Percentiles rank a stretch among this genome's conserved stretches.
phyloP scores from a whole-genome alignment of 805 yeast species.

The Hanseniaspora clermontiae region DNA sequence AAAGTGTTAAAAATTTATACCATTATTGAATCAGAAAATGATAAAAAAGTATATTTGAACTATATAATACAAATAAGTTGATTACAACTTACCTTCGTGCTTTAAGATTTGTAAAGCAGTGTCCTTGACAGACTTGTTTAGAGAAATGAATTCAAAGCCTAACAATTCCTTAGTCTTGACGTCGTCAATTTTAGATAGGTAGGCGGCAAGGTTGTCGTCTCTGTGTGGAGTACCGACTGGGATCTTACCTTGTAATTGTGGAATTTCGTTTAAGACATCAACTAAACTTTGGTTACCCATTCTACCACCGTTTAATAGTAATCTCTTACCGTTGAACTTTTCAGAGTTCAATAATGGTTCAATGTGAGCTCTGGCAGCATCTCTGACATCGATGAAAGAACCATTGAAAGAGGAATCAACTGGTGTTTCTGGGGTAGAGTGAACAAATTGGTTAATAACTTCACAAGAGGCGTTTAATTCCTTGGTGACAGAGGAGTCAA shows the following conservation, averaged over 20 bases:
- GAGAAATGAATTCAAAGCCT: slow-evolving; percentile 7
- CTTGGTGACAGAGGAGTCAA: slow-evolving; percentile 28
- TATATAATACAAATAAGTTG: slow-evolving; percentile 14
- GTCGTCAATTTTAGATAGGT: slow-evolving; percentile 5
- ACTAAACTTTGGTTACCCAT: slow-evolving; percentile 24
- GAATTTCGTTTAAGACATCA: slow-evolving; percentile 29
- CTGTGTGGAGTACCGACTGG: slow-evolving; percentile 21
- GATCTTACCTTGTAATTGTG: slow-evolving; percentile 33
- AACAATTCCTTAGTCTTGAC: slow-evolving; percentile 9
- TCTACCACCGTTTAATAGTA: slow-evolving; percentile 19
- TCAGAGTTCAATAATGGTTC: slow-evolving; percentile 33
- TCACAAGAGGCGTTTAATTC: slow-evolving; percentile 30
- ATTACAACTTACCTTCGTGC: background rate
- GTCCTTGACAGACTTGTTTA: slow-evolving; percentile 7
- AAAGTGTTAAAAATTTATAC: no score
- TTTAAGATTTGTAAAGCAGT: slow-evolving; percentile 11
- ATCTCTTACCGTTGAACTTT: slow-evolving; percentile 27
- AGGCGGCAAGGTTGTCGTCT: background rate
- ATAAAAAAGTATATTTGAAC: background rate
- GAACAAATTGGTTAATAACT: slow-evolving; percentile 24
- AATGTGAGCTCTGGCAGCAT: slow-evolving; percentile 48
- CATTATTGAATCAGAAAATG: no score
- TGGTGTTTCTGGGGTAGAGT: slow-evolving; percentile 22
- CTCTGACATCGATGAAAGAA: slow-evolving; percentile 43
- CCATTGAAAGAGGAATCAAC: slow-evolving; percentile 23